Evolutionary conservation across 192 early-diverging fungal species (phyloP).

Genomic region (Coemansia javaensis): DNA sequence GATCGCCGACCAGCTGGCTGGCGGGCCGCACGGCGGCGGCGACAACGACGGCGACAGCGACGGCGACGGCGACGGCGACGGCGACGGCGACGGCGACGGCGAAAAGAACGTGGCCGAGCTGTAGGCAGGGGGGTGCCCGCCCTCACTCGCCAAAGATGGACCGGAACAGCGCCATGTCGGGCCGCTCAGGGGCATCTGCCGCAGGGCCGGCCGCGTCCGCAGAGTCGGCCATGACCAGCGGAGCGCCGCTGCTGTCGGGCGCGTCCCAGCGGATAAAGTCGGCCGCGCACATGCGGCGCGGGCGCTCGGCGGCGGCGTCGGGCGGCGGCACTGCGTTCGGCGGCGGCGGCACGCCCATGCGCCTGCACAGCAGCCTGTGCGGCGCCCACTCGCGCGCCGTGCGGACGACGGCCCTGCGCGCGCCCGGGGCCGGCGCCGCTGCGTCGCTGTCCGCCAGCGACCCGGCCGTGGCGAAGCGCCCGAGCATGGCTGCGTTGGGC

Average conservation of each 20-base stretch:
- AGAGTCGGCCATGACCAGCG: conserved; percentile 7
- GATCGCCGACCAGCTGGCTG: not conserved
- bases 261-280: conserved; percentile 17
- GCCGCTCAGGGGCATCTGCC: not conserved
- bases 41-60: no score
- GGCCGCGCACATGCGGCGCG: conserved; percentile 13
- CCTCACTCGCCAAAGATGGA: conserved; percentile 34
- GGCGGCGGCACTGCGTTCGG: not conserved
- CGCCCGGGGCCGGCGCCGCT: not conserved
- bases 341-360: conserved; percentile 19
- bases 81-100: not conserved
- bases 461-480: conserved; percentile 9
- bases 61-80: no score
- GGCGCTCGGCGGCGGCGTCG: not conserved
- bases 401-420: not conserved
- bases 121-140: no score
- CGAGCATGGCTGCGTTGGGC: conserved; percentile 9
- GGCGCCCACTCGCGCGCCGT: conserved; percentile 23
- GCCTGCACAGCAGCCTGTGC: conserved; percentile 24
- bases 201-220: not conserved
- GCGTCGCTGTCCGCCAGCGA: not conserved
- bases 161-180: conserved; percentile 21
- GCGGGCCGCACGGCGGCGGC: not conserved
- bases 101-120: conserved; percentile 2
- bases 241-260: not conserved